phyloP scores from a whole-genome alignment of 1,284 basidiomycete genomes.

The Tylopilus orsonianus region DNA sequence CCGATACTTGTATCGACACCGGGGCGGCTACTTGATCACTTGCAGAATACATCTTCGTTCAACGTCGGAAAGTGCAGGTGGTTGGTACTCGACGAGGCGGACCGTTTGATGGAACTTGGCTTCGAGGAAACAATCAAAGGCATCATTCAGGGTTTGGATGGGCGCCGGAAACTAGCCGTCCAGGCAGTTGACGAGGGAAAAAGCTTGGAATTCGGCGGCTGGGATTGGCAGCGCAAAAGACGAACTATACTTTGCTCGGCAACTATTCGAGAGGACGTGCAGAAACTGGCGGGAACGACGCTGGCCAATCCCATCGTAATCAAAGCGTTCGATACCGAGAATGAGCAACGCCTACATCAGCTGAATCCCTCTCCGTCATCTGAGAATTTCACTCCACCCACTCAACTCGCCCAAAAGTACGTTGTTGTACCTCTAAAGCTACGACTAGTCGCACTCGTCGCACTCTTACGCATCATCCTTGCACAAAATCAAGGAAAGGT shows the following conservation, averaged over 20 bases:
- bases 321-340: slow-evolving; percentile 58
- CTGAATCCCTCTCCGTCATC: slow-evolving; percentile 21
- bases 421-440: slow-evolving; percentile 92
- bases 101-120: slow-evolving; percentile 95
- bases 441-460: slow-evolving; percentile 87
- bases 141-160: slow-evolving; percentile 85
- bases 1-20: slow-evolving; percentile 93
- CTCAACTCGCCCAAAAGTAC: slow-evolving; percentile 94
- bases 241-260: slow-evolving; percentile 95
- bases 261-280: slow-evolving; percentile 93
- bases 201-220: slow-evolving; percentile 73
- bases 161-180: slow-evolving; percentile 69
- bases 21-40: slow-evolving; percentile 90
- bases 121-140: slow-evolving; percentile 91
- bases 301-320: slow-evolving; percentile 73
- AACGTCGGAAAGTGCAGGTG: slow-evolving; percentile 93
- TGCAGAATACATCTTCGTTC: slow-evolving; percentile 92
- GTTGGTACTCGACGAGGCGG: slow-evolving; percentile 97
- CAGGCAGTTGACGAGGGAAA: slow-evolving; percentile 73
- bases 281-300: slow-evolving; percentile 86
- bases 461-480: slow-evolving; percentile 78
- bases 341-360: slow-evolving; percentile 23
- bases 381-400: slow-evolving; percentile 88
- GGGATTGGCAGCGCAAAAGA: slow-evolving; percentile 79
- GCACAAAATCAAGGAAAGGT: slow-evolving; percentile 53